phyloP scores from a whole-genome alignment of 768 basidiomycete genomes.

The Lyophyllum atratum region DNA sequence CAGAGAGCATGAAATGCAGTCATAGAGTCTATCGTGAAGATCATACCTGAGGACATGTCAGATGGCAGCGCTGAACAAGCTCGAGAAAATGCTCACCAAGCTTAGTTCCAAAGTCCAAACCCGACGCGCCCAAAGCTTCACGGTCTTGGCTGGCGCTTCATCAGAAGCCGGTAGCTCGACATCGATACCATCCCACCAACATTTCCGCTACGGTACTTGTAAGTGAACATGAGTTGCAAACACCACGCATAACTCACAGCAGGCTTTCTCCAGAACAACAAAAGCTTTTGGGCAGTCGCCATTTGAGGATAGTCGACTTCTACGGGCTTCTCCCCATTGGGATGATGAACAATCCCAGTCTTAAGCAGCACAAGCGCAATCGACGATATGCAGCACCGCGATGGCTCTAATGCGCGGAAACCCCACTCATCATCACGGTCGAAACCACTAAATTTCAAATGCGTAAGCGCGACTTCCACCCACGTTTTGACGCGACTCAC shows the following conservation, averaged over 20 bases:
- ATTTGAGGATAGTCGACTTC: constrained; percentile 91
- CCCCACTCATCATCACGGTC: constrained; percentile 99
- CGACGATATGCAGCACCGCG: constrained; percentile 96
- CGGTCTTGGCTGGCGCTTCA: constrained; percentile 49
- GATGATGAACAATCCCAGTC: constrained; percentile 87
- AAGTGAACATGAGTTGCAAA: constrained; percentile 1
- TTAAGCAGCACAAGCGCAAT: constrained; percentile 97
- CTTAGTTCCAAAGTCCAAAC: constrained; percentile 99
- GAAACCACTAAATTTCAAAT: constrained; percentile 70
- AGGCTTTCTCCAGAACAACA: constrained; percentile 98
- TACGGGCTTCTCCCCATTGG: constrained; percentile 67
- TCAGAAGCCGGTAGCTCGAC: constrained; percentile 72
- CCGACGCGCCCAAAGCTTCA: constrained; percentile 95
- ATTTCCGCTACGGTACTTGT: constrained; percentile 74
- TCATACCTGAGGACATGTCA: constrained; percentile 21
- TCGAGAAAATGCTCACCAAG: constrained; percentile 54
- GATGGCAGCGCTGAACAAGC: background rate
- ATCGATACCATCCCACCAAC: constrained; percentile 99
- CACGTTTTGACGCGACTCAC: constrained; percentile 40
- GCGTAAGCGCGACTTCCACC: background rate
- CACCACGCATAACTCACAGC: constrained; percentile 62
- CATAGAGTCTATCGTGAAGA: constrained; percentile 7
- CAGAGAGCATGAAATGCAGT: constrained; percentile 13
- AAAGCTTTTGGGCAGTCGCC: constrained; percentile 95
- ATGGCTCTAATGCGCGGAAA: constrained; percentile 92